Conservation (phyloP, 2,329 filamentous ascomycete genomes). For the Colletotrichum magnum region DNA sequence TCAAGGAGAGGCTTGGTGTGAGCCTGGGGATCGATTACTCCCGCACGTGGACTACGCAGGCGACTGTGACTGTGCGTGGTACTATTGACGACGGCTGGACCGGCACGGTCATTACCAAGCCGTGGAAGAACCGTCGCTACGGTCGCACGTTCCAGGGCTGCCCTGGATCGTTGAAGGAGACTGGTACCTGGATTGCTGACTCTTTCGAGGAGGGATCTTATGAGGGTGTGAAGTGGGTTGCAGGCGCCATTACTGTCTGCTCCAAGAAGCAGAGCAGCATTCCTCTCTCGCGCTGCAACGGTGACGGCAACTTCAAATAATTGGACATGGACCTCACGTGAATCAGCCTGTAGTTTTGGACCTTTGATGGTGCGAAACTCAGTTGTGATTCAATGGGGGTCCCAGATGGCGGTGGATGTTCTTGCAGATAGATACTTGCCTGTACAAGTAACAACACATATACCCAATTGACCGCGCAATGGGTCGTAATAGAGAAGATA, state of each 20-base stretch:
- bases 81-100: conserved; percentile 6
- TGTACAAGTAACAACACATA: too few relatives aligned
- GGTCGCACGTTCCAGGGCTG: conserved; percentile 22
- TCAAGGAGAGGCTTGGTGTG: conserved; percentile 10
- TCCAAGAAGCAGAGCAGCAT: conserved; percentile 5
- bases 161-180: conserved; percentile 12
- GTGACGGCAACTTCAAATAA: conserved; percentile 5
- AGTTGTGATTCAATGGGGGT: background rate
- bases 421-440: background rate
- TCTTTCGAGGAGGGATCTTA: background rate
- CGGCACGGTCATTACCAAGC: conserved; percentile 19
- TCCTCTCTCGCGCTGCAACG: conserved; percentile 6
- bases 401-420: background rate
- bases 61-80: conserved; percentile 14
- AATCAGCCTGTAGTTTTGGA: background rate
- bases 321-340: background rate
- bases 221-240: conserved; percentile 4
- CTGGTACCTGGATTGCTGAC: conserved; percentile 27
- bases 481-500: background rate
- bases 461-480: background rate
- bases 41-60: conserved; percentile 22
- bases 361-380: background rate
- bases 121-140: conserved; percentile 25
- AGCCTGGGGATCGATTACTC: conserved; percentile 21
- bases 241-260: conserved; percentile 20